Percentiles rank a stretch among this genome's conserved stretches.
These are phyloP conservation scores for Rutstroemia sp. DNA, from an alignment of 2,329 filamentous ascomycete genomes.

Conservation along the genomic window DNA sequence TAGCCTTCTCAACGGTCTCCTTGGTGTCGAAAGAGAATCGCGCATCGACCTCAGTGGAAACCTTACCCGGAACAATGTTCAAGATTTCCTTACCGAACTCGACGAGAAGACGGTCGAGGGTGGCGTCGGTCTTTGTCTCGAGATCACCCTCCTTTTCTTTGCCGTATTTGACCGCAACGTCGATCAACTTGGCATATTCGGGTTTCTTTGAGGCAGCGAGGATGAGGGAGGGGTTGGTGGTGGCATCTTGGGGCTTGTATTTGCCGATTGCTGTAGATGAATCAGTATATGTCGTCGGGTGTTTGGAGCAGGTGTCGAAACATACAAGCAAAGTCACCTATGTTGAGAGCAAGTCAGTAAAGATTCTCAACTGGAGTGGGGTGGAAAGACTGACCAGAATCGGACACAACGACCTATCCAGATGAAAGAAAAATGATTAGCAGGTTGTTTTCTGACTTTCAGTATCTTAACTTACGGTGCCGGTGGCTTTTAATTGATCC, in stretches of 20 bases:
- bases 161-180: conserved; percentile 75
- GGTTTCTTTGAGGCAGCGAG: conserved; percentile 96
- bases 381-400: conserved; percentile 64
- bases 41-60: conserved; percentile 97
- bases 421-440: conserved; percentile 3
- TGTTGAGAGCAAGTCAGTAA: conserved; percentile 17
- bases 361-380: background rate
- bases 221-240: conserved; percentile 98
- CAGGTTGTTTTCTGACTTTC: background rate
- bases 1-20: conserved; percentile 87
- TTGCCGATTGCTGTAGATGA: conserved; percentile 73
- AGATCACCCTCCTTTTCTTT: conserved; percentile 64
- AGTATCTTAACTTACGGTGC: conserved; percentile 66
- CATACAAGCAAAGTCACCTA: conserved; percentile 73
- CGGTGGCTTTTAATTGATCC: conserved; percentile 92
- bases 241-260: conserved; percentile 99
- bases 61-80: conserved; percentile 93
- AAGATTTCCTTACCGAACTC: conserved; percentile 98
- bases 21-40: conserved; percentile 92
- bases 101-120: conserved; percentile 89
- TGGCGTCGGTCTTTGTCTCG: conserved; percentile 79
- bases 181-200: conserved; percentile 90
- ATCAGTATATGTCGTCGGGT: conserved; percentile 8
- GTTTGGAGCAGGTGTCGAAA: conserved; percentile 25
- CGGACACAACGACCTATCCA: conserved; percentile 80